Percentiles rank a stretch among this genome's conserved stretches.
These are phyloP conservation scores for Lepraria neglecta DNA, from an alignment of 495 filamentous ascomycete genomes.

Conservation along the genomic window DNA sequence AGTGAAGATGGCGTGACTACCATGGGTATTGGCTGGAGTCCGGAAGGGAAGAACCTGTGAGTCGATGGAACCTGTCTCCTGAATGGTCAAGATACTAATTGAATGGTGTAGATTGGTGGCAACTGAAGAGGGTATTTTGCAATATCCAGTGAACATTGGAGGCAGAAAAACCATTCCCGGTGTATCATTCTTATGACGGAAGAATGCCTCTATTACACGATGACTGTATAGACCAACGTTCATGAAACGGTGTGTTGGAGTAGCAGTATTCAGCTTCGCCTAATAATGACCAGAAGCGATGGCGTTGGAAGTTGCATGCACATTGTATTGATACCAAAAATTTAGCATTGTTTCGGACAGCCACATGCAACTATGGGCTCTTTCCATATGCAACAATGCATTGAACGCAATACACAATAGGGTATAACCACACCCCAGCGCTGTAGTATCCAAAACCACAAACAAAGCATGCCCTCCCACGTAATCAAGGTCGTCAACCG, in stretches of 20 bases:
- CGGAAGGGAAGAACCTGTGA: constrained; percentile 63
- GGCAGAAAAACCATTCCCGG: constrained; percentile 60
- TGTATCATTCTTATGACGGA: constrained; percentile 49
- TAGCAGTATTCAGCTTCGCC: neutral
- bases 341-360: neutral
- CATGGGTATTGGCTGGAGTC: constrained; percentile 64
- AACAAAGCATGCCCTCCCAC: too few relatives aligned
- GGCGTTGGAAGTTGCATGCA: neutral
- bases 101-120: constrained; percentile 53
- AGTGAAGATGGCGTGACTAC: constrained; percentile 42
- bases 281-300: neutral
- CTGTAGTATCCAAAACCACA: neutral
- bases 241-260: neutral
- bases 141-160: constrained; percentile 61
- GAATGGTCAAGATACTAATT: neutral
- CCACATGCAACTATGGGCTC: too few relatives aligned
- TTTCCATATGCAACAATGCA: too few relatives aligned
- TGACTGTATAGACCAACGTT: neutral
- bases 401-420: too few relatives aligned
- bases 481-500: neutral
- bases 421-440: too few relatives aligned
- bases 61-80: constrained; percentile 31
- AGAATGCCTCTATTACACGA: neutral
- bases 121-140: constrained; percentile 68
- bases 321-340: neutral